phyloP scores from a whole-genome alignment of 768 basidiomycete genomes.

The Boletus reticulatus region DNA sequence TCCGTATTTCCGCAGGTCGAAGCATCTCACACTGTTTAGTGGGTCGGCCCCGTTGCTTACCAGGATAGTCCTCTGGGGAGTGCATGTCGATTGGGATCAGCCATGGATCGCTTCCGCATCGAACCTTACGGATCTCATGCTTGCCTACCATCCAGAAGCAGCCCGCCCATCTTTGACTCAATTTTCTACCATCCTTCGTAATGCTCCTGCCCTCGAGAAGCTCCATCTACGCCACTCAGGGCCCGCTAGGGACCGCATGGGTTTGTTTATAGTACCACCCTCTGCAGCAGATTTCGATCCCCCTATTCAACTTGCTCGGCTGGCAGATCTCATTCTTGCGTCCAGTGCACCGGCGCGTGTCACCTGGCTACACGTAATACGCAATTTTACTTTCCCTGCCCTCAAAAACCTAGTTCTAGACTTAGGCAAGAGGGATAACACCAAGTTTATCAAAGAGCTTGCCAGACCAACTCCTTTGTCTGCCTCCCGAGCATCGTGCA shows the following conservation, averaged over 20 bases:
- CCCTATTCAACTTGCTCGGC: constrained; percentile 27
- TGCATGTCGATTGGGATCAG: constrained; percentile 65
- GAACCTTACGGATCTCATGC: constrained; percentile 47
- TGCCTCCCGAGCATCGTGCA: constrained; percentile 35
- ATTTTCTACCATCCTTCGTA: constrained; percentile 50
- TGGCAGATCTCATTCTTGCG: constrained; percentile 43
- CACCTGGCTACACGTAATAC: constrained; percentile 14
- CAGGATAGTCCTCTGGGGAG: constrained; percentile 58
- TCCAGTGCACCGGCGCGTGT: constrained; percentile 49
- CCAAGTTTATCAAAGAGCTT: constrained; percentile 45
- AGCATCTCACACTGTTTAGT: constrained; percentile 49
- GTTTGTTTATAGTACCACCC: constrained; percentile 21
- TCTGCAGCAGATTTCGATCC: constrained; percentile 25
- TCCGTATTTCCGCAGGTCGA: constrained; percentile 27
- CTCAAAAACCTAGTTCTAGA: constrained; percentile 46
- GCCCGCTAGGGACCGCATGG: constrained; percentile 43
- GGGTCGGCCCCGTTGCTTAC: constrained; percentile 51
- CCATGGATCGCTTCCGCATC: constrained; percentile 29
- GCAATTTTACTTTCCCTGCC: constrained; percentile 33
- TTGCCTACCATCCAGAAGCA: constrained; percentile 61
- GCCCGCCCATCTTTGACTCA: constrained; percentile 59
- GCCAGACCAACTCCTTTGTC: constrained; percentile 21
- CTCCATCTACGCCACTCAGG: constrained; percentile 59
- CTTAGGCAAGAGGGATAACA: constrained; percentile 54
- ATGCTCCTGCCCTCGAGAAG: constrained; percentile 51